Base-by-base conservation (phyloP, 495 filamentous ascomycete species). In the Terfezia boudieri region DNA sequence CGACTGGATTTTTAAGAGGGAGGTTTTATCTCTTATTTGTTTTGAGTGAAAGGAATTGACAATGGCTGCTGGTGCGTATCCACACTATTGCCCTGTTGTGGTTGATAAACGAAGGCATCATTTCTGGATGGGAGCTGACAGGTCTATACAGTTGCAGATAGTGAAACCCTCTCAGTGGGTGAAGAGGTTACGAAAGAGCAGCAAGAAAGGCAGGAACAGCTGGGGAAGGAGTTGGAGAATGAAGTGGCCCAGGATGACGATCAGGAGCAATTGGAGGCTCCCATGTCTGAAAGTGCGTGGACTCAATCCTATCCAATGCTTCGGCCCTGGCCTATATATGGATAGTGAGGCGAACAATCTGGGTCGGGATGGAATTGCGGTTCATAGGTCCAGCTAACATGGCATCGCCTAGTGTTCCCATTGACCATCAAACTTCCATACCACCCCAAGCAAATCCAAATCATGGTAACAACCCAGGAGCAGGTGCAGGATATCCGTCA, bases 401-500 rank as follows among this genome's bases (percentile, higher is more conserved):
- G 26, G 26, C 26, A 32, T 32, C 7, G 26, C 26, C 26, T 36
- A 65, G 63, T 94, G 65, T 92, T 86, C 71, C 77, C 80, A 71
- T 76, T 95, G 63, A 82, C 76, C 57, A 76, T 95, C 62, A 77
- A 81, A 62, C 77, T 98, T 35, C 90, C 90, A 59, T 81, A 88
- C 67, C 76, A 81, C 56, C 79, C 82, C 9, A 73, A 78, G 61
- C 74, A 86, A 64, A 81, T 90, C 57, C 77, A 88, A 68, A 76
- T 95, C 53, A 89, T 83, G 78, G 86, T 89, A 20, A 90, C 86
- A 8, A 80, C 81, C 55, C 81, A 93, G 72, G 92, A 96, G 67
- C 88, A 94, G 66, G 80, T 96, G 50, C 92, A 99, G 68, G 92
- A 99, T 72, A 79, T 99, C 60, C 84, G 92, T 56, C 89, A 95